Conservation (phyloP, 345 rosid genomes). For the Eutrema heterophyllum region DNA sequence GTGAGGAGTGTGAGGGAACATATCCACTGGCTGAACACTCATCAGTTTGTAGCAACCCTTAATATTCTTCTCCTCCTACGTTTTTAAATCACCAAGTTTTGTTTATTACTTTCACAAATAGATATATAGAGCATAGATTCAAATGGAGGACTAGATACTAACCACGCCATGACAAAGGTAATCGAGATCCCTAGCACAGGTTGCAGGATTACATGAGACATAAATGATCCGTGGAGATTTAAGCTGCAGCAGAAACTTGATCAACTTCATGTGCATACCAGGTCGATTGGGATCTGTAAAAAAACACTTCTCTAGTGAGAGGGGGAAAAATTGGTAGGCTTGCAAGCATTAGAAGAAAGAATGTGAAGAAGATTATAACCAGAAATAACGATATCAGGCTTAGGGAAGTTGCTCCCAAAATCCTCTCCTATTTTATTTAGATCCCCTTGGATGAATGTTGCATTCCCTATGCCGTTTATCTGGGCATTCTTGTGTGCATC, state of each 20-base stretch:
- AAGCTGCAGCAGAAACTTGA: conserved; percentile 72
- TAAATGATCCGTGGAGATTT: conserved; percentile 71
- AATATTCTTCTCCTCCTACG: conserved; percentile 63
- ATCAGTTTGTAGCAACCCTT: conserved; percentile 65
- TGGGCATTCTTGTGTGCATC: conserved; percentile 75
- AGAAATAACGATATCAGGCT: conserved; percentile 80
- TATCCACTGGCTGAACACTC: conserved; percentile 85
- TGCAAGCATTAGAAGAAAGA: neutral
- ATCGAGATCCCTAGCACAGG: conserved; percentile 92
- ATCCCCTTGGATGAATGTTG: conserved; percentile 88
- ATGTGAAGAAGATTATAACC: conserved; percentile 41
- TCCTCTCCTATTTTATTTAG: conserved; percentile 83
- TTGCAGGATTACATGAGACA: conserved; percentile 92
- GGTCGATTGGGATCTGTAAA: conserved; percentile 92
- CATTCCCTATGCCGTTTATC: conserved; percentile 70
- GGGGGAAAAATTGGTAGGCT: neutral
- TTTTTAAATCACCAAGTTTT: conserved; percentile 14
- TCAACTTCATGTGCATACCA: conserved; percentile 96
- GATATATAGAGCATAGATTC: neutral
- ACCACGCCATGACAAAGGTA: conserved; percentile 92
- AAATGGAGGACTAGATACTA: conserved; percentile 10
- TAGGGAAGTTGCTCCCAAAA: conserved; percentile 74
- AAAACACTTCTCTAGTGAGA: conserved; percentile 10
- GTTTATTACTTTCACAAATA: neutral
- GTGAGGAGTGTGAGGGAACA: conserved; percentile 97